Evolutionary conservation across 345 rosid species (phyloP).

Genomic region (Lagerstroemia speciosa): DNA sequence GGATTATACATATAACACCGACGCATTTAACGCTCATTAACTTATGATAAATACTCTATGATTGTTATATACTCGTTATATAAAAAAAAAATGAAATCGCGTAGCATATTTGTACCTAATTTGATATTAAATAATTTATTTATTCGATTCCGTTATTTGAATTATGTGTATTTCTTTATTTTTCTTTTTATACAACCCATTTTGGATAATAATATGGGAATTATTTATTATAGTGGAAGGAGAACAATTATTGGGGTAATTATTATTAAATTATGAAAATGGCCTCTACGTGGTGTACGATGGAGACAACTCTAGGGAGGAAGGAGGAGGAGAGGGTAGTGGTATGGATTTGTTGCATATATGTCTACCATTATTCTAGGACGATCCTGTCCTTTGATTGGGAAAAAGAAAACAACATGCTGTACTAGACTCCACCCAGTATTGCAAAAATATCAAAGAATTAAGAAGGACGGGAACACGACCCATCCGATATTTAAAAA

Average conservation of each 20-base stretch:
- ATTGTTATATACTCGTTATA: too few relatives aligned
- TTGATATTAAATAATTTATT: too few relatives aligned
- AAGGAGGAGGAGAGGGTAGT: not conserved
- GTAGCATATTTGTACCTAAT: too few relatives aligned
- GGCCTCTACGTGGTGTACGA: not conserved
- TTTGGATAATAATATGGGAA: not conserved
- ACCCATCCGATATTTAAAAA: too few relatives aligned
- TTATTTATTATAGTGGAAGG: not conserved
- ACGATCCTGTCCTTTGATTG: not conserved
- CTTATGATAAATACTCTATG: too few relatives aligned
- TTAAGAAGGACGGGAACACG: too few relatives aligned
- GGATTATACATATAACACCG: too few relatives aligned
- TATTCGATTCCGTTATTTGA: too few relatives aligned
- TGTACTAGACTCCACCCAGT: not conserved
- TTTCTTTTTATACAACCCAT: too few relatives aligned
- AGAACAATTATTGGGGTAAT: constrained; percentile 1
- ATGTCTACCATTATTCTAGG: not conserved
- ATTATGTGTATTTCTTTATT: too few relatives aligned
- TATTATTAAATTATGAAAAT: not conserved
- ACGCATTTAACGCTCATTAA: too few relatives aligned
- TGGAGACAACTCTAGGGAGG: not conserved
- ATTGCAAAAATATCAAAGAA: not conserved
- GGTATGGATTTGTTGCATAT: not conserved
- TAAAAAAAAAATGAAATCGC: too few relatives aligned
- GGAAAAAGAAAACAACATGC: not conserved